Conservation (phyloP, 805 yeast species). For the Candida jianshihensis region DNA sequence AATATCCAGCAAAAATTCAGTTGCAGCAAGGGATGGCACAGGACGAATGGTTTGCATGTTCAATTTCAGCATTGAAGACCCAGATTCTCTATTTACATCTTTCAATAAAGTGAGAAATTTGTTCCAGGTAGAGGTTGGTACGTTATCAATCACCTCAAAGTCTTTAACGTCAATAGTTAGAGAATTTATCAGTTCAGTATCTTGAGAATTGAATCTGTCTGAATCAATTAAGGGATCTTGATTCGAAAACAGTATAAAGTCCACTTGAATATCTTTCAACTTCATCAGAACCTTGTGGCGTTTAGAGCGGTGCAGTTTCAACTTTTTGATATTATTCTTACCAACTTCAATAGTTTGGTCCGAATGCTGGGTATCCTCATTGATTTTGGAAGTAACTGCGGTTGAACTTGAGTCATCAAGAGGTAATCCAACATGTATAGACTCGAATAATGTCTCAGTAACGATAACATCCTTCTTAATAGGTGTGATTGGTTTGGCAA, state of each 20-base stretch:
- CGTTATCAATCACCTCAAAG: slow-evolving; percentile 64
- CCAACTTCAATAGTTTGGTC: slow-evolving; percentile 16
- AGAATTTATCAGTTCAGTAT: slow-evolving; percentile 40
- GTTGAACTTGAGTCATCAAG: slow-evolving; percentile 33
- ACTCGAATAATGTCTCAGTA: slow-evolving; percentile 67
- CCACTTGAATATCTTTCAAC: slow-evolving; percentile 43
- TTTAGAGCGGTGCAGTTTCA: slow-evolving; percentile 60
- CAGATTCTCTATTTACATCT: slow-evolving; percentile 60
- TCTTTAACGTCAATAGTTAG: slow-evolving; percentile 44
- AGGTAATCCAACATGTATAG: slow-evolving; percentile 66
- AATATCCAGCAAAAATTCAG: slow-evolving; percentile 54
- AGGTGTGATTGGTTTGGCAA: slow-evolving; percentile 1
- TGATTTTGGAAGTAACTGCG: slow-evolving; percentile 45
- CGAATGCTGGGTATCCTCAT: slow-evolving; percentile 35
- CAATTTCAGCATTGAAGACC: slow-evolving; percentile 54
- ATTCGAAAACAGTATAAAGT: slow-evolving; percentile 37
- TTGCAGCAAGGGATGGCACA: slow-evolving; percentile 50
- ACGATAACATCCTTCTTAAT: slow-evolving; percentile 17
- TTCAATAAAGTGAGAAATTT: slow-evolving; percentile 67
- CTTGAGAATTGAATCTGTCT: slow-evolving; percentile 16
- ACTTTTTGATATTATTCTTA: slow-evolving; percentile 30
- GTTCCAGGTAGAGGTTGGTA: slow-evolving; percentile 88
- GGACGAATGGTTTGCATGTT: slow-evolving; percentile 59
- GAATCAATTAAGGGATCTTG: slow-evolving; percentile 35
- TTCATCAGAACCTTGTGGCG: slow-evolving; percentile 53